Evolutionary conservation across 176 grass and related monocot genomes (phyloP).

Genomic region (Sorghum bicolor): DNA sequence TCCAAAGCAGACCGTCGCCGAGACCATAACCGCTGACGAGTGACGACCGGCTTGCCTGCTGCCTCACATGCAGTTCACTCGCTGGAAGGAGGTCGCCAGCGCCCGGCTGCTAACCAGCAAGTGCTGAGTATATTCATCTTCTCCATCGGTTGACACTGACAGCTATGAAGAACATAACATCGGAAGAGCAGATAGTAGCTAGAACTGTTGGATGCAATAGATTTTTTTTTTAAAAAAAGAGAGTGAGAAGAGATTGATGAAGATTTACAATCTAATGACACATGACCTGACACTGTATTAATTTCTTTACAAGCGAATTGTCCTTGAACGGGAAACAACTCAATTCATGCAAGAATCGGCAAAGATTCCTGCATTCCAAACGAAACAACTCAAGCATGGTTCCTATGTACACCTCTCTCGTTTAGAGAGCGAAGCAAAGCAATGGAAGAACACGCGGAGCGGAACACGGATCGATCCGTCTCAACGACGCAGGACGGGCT

Average conservation of each 20-base stretch:
- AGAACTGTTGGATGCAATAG: background rate
- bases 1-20: background rate
- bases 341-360: background rate
- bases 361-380: background rate
- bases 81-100: background rate
- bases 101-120: background rate
- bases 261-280: background rate
- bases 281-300: background rate
- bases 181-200: background rate
- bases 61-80: background rate
- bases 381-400: background rate
- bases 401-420: background rate
- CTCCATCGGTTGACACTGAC: background rate
- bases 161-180: background rate
- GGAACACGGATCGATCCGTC: background rate
- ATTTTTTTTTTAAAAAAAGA: background rate
- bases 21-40: background rate
- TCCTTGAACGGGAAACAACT: background rate
- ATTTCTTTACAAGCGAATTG: background rate
- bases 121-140: background rate
- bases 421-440: conserved; percentile 1
- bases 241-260: background rate
- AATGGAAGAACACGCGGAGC: background rate
- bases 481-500: conserved; percentile 21
- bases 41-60: background rate